These are phyloP conservation scores for Cordia subcordata DNA, from an alignment of 257 asterid genomes.

Conservation along the genomic window DNA sequence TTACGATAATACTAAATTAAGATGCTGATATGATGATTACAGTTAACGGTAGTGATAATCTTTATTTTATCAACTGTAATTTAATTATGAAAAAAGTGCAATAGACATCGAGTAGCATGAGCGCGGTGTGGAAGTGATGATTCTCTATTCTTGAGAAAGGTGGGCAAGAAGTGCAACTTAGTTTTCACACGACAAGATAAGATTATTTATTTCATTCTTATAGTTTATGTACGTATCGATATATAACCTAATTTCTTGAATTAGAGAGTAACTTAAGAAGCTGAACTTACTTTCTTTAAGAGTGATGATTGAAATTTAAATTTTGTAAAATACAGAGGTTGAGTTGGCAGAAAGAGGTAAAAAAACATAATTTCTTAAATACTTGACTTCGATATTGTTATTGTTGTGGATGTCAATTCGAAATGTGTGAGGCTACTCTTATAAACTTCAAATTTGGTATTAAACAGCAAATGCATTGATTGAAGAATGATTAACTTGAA, in stretches of 20 bases:
- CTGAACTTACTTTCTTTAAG: no score
- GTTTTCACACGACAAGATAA: constrained; percentile 23
- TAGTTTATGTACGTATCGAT: no score
- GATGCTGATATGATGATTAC: constrained; percentile 10
- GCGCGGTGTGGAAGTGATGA: constrained; percentile 43
- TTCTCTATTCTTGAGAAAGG: constrained; percentile 12
- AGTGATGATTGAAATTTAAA: no score
- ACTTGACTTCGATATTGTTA: background rate
- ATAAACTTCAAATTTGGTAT: background rate
- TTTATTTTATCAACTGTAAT: constrained; percentile 4
- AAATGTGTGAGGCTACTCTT: constrained; percentile 1
- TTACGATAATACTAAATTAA: background rate
- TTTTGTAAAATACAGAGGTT: no score
- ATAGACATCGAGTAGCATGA: background rate
- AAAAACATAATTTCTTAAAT: no score
- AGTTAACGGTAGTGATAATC: constrained; percentile 9
- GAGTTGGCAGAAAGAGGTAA: no score
- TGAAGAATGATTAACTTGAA: no score
- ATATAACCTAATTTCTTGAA: no score
- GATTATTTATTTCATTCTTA: constrained; percentile 18
- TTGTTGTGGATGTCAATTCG: constrained; percentile 24
- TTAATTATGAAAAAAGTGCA: constrained; percentile 23
- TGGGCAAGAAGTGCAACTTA: constrained; percentile 24
- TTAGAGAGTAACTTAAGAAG: no score
- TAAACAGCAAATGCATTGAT: no score